Percentiles rank a stretch among this genome's conserved stretches.
Evolutionary conservation across 129 eudicot genomes (phyloP).

Genomic region (Flaveria bidentis): DNA sequence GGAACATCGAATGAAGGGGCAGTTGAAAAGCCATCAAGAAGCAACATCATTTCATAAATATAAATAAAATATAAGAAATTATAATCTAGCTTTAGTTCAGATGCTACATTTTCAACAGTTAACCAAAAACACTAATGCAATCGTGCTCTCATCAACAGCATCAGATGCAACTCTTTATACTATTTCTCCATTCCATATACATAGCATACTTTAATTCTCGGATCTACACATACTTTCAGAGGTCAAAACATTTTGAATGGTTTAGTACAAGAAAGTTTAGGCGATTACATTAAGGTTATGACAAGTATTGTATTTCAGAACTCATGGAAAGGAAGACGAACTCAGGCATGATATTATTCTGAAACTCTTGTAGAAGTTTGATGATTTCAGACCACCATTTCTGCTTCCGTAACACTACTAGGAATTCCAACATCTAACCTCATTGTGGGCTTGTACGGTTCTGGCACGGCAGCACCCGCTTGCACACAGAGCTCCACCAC

Average conservation of each 20-base stretch:
- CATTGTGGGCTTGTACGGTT: conserved; percentile 87
- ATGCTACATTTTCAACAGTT: background rate
- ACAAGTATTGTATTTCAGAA: no score
- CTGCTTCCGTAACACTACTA: conserved; percentile 71
- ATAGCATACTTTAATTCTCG: no score
- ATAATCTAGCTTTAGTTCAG: background rate
- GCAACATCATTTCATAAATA: conserved; percentile 12
- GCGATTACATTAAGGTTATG: no score
- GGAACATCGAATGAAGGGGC: conserved; percentile 27
- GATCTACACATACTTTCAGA: no score
- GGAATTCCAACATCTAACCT: conserved; percentile 96
- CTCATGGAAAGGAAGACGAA: background rate
- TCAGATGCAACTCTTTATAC: background rate
- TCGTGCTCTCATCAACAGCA: background rate
- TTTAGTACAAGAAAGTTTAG: no score
- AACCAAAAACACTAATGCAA: background rate
- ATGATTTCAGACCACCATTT: conserved; percentile 70
- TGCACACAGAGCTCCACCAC: conserved; percentile 91
- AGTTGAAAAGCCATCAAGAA: conserved; percentile 22
- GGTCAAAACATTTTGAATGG: no score
- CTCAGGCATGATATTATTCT: no score
- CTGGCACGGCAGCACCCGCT: conserved; percentile 91
- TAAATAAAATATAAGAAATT: background rate
- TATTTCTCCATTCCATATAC: no score
- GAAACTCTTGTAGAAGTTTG: no score